Evolutionary conservation across 495 filamentous ascomycete genomes (phyloP).

Genomic region (Massariosphaeria phaeospora): DNA sequence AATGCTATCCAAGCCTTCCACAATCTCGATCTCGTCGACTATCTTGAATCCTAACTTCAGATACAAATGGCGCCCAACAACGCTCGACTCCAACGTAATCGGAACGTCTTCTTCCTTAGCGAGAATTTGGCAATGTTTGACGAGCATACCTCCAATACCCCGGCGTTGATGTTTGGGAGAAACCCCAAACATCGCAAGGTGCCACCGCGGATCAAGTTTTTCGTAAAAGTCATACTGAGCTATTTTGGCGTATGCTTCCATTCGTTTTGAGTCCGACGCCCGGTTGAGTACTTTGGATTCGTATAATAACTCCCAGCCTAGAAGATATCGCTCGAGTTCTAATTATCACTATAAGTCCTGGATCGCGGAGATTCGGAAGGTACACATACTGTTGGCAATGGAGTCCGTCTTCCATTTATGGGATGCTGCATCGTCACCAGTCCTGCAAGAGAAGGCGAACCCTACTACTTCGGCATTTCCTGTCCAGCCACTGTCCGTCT

Average conservation of each 20-base stretch:
- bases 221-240: slow-evolving; percentile 1
- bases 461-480: slow-evolving; percentile 19
- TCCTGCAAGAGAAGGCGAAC: slow-evolving; percentile 15
- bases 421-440: slow-evolving; percentile 7
- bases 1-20: neutral
- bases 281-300: slow-evolving; percentile 14
- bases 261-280: slow-evolving; percentile 2
- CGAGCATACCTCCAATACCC: slow-evolving; percentile 15
- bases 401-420: slow-evolving; percentile 11
- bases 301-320: slow-evolving; percentile 26
- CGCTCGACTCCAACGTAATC: slow-evolving; percentile 17
- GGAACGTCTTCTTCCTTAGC: slow-evolving; percentile 19
- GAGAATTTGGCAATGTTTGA: slow-evolving; percentile 16
- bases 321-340: slow-evolving; percentile 23
- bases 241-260: neutral
- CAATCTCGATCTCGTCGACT: slow-evolving; percentile 1
- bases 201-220: slow-evolving; percentile 7
- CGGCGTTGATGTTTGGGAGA: slow-evolving; percentile 16
- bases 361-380: neutral
- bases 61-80: slow-evolving; percentile 15
- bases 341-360: neutral
- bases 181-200: slow-evolving; percentile 10
- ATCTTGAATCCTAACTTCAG: slow-evolving; percentile 21
- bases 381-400: slow-evolving; percentile 3
- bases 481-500: slow-evolving; percentile 15